phyloP scores from a whole-genome alignment of 306 rosid species.

The Lathyrus oleraceus region DNA sequence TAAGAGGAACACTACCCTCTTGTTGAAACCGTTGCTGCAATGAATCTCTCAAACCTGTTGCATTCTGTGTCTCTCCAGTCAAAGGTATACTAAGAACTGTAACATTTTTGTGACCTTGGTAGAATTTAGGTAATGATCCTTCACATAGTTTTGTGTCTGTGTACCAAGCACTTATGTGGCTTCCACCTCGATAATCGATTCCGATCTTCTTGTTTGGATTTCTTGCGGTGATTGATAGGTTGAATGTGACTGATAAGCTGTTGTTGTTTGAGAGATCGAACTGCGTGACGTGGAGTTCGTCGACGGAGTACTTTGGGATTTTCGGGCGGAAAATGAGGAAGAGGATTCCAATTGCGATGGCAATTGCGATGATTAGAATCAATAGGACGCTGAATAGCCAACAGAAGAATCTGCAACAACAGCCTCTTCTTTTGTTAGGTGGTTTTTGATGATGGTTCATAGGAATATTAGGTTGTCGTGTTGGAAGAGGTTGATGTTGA shows the following conservation, averaged over 20 bases:
- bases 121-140: slow-evolving; percentile 74
- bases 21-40: slow-evolving; percentile 40
- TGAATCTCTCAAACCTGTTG: slow-evolving; percentile 27
- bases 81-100: slow-evolving; percentile 55
- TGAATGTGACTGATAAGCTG: slow-evolving; percentile 52
- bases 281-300: slow-evolving; percentile 45
- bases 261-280: slow-evolving; percentile 34
- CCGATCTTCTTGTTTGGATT: slow-evolving; percentile 86
- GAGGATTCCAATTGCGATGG: slow-evolving; percentile 43
- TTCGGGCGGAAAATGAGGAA: slow-evolving; percentile 41
- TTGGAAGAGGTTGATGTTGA: slow-evolving; percentile 1
- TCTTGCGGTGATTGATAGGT: slow-evolving; percentile 55
- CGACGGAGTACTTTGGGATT: slow-evolving; percentile 55
- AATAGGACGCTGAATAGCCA: slow-evolving; percentile 38
- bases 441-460: slow-evolving; percentile 44
- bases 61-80: slow-evolving; percentile 52
- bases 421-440: slow-evolving; percentile 56
- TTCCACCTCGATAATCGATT: slow-evolving; percentile 72
- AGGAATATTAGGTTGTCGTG: slow-evolving; percentile 38
- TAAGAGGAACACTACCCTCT: slow-evolving; percentile 52
- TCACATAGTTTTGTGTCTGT: slow-evolving; percentile 49
- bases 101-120: slow-evolving; percentile 77
- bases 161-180: slow-evolving; percentile 65
- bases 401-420: slow-evolving; percentile 41
- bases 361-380: slow-evolving; percentile 36